Evolutionary conservation across 73 alveolate genomes (phyloP).

Genomic region (Tetrahymena borealis): DNA sequence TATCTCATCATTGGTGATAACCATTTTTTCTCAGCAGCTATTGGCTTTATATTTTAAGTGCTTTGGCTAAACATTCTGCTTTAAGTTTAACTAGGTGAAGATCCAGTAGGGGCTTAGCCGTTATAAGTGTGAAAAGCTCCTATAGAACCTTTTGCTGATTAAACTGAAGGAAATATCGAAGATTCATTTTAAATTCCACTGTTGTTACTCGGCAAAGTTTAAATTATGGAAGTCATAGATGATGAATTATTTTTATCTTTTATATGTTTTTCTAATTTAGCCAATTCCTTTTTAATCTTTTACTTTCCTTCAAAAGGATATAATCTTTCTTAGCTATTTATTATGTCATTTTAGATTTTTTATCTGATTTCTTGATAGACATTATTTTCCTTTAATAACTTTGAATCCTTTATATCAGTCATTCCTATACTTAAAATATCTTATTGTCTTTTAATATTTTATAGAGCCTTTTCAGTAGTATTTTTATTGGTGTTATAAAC

Average conservation of each 20-base stretch:
- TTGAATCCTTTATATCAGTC: background rate
- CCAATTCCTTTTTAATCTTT: background rate
- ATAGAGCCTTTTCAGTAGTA: background rate
- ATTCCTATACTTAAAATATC: background rate
- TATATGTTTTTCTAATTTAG: background rate
- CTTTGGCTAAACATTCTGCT: background rate
- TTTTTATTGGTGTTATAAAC: background rate
- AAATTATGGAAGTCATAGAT: background rate
- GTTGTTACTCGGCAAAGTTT: background rate
- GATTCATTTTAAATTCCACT: background rate
- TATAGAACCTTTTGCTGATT: background rate
- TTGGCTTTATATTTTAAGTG: background rate
- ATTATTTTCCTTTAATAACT: background rate
- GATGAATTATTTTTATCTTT: background rate
- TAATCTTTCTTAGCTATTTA: background rate
- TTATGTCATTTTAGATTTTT: background rate
- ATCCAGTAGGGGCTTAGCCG: no score
- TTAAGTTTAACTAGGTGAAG: background rate
- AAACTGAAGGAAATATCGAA: background rate
- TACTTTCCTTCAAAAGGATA: background rate
- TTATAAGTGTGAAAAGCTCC: no score
- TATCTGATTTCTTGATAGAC: background rate
- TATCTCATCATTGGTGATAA: background rate
- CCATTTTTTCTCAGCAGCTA: background rate
- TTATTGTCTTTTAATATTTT: background rate